These are phyloP conservation scores for Clavulina sp. DNA, from an alignment of 768 basidiomycete genomes.

Conservation along the genomic window DNA sequence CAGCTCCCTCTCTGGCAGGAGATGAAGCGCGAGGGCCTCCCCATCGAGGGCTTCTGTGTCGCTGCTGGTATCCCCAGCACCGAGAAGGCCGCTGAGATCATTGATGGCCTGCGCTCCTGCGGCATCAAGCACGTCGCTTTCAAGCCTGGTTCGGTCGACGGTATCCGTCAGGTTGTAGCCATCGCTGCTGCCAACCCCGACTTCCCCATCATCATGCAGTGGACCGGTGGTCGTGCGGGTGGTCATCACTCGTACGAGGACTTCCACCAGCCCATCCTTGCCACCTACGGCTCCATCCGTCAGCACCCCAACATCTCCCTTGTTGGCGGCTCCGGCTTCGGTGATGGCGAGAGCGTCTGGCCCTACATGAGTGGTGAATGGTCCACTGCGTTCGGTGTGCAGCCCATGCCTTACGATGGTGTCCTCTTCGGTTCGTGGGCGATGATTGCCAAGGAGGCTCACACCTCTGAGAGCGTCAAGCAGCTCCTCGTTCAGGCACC, in stretches of 20 bases:
- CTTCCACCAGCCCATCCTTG: slow-evolving; percentile 88
- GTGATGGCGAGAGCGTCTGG: slow-evolving; percentile 88
- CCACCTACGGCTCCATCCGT: slow-evolving; percentile 81
- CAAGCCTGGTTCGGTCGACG: slow-evolving; percentile 97
- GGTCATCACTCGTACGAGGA: slow-evolving; percentile 98
- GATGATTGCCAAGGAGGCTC: slow-evolving; percentile 98
- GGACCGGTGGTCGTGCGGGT: slow-evolving; percentile 98
- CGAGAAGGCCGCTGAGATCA: slow-evolving; percentile 96
- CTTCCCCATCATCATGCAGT: slow-evolving; percentile 95
- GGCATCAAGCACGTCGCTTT: slow-evolving; percentile 95
- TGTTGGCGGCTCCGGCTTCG: slow-evolving; percentile 90
- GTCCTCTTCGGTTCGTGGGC: slow-evolving; percentile 92
- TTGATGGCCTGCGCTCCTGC: slow-evolving; percentile 55
- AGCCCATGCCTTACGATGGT: slow-evolving; percentile 97
- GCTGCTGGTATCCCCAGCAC: slow-evolving; percentile 94
- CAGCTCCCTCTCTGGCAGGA: slow-evolving; percentile 97
- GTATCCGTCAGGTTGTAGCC: slow-evolving; percentile 91
- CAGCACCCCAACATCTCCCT: slow-evolving; percentile 77
- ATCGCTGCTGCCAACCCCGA: slow-evolving; percentile 87
- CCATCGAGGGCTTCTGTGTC: slow-evolving; percentile 97
- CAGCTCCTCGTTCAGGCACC: slow-evolving; percentile 90
- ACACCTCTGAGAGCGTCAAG: slow-evolving; percentile 88
- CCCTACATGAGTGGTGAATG: slow-evolving; percentile 95
- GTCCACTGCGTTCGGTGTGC: slow-evolving; percentile 66
- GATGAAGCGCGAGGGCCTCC: slow-evolving; percentile 87